Percentiles rank a stretch among this genome's conserved stretches.
phyloP scores from a whole-genome alignment of 495 filamentous ascomycete species.

The Amniculicola lignicola region DNA sequence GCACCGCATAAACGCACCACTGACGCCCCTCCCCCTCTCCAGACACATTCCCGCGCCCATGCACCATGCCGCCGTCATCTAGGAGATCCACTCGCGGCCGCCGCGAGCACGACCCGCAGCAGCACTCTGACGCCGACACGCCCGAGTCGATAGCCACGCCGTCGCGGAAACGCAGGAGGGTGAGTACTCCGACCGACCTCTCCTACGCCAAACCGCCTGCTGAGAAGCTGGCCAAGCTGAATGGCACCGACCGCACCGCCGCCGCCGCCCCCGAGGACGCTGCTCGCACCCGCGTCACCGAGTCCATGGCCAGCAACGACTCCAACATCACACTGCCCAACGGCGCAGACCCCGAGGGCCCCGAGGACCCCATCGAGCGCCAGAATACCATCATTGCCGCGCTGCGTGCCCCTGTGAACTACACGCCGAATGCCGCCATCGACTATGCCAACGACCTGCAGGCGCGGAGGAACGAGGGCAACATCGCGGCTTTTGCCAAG shows the following conservation, averaged over 20 bases:
- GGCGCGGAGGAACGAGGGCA: conserved; percentile 17
- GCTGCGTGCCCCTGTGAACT: conserved; percentile 19
- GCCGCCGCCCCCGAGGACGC: conserved; percentile 9
- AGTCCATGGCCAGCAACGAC: conserved; percentile 32
- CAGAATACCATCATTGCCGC: conserved; percentile 30
- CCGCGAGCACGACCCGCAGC: conserved; percentile 28
- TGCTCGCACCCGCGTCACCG: conserved; percentile 29
- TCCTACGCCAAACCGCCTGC: neutral
- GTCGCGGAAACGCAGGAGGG: conserved; percentile 38
- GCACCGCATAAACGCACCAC: neutral
- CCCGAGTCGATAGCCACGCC: conserved; percentile 43
- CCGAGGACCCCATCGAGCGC: conserved; percentile 21
- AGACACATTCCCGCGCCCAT: conserved; percentile 6
- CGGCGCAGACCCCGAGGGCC: conserved; percentile 22
- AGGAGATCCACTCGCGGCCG: conserved; percentile 26
- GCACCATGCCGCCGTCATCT: conserved; percentile 34
- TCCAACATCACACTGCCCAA: conserved; percentile 29
- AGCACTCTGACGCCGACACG: conserved; percentile 40
- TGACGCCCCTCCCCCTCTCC: neutral
- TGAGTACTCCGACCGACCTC: conserved; percentile 5
- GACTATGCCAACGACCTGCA: conserved; percentile 35
- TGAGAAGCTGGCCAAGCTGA: conserved; percentile 25
- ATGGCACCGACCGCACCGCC: conserved; percentile 26
- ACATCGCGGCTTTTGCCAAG: conserved; percentile 73
- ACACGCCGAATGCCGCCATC: conserved; percentile 27